Evolutionary conservation across 768 basidiomycete genomes (phyloP).

Genomic region (Clathrus columnatus): DNA sequence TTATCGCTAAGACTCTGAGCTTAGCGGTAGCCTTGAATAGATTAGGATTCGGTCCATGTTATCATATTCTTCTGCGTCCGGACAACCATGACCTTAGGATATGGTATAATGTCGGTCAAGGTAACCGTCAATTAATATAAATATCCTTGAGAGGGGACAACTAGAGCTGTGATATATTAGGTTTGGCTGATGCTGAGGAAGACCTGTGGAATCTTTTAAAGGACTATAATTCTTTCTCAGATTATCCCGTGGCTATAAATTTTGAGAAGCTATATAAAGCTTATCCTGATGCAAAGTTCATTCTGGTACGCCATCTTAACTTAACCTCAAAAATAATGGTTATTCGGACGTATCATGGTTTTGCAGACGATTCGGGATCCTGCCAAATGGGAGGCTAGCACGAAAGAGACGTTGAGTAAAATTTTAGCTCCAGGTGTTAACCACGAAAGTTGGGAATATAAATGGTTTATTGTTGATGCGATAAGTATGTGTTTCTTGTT

Average conservation of each 20-base stretch:
- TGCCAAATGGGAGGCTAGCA: slow-evolving; percentile 7
- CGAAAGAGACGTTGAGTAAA: not conserved
- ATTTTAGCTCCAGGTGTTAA: no score
- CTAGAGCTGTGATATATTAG: no score
- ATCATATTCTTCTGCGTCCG: not conserved
- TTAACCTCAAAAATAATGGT: not conserved
- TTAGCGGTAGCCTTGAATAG: not conserved
- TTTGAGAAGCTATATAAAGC: no score
- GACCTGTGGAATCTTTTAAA: not conserved
- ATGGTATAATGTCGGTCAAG: no score
- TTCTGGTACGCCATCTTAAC: not conserved
- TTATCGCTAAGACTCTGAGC: not conserved
- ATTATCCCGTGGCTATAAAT: slow-evolving; percentile 5
- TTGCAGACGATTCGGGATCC: not conserved
- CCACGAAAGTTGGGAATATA: no score
- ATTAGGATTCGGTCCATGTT: not conserved
- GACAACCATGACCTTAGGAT: no score
- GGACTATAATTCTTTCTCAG: not conserved
- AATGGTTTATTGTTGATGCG: no score
- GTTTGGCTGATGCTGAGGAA: no score
- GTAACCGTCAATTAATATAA: no score
- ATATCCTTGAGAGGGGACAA: no score
- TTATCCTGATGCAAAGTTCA: no score
- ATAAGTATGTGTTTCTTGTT: no score
- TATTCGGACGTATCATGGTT: not conserved